Evolutionary conservation across 257 asterid genomes (phyloP), one percentile per base, ranked within the genome.

Genomic region (Galeopsis tetrahit): DNA sequence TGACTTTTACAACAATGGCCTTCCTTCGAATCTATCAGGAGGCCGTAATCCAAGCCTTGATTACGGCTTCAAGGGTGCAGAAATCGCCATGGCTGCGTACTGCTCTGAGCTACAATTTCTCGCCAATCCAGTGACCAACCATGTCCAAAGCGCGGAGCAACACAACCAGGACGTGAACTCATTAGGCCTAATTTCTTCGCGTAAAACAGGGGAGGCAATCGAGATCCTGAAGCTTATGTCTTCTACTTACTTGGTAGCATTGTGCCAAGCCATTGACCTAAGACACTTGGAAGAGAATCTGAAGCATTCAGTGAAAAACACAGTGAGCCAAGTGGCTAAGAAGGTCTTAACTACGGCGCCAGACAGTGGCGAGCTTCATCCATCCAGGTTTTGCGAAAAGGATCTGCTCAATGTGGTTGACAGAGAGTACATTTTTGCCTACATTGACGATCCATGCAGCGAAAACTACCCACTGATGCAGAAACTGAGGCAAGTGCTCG

Each of bases 1-100:
- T 43, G 81, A 79, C 46, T 76, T 79, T 42, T 79, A 82, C 82
- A 82, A 70, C 80, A 82, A 82, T 3, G 86, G 86, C 14, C 2
- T 82, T 28, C 82, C 86, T 0, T 76, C 84, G 3, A 82, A 82
- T 28, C 51, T 82, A 2, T 74, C 87, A 0, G 87, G 84, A 2
- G 87, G 87, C n/a, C 77, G 87, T 0, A 31, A 77, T n/a, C 87
- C 84, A 15, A 82, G 86, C 76, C 46, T 82, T 68, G 86, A 82
- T 49, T 82, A 82, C 7, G 84, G 84, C 6, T 73, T 82, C 76
- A 82, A 82, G 33, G 86, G 82, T 0, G 81, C 84, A 0, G 84
- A 80, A 15, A 74, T 81, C 0, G 85, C 85, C 2, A 81, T 81
- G 85, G 86, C 86, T 0, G 67, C 86, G 9, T 82, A 82, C 2